Evolutionary conservation across 1,284 basidiomycete genomes (phyloP), one percentile per base, ranked within the genome.

Genomic region (Ganoderma boninense): DNA sequence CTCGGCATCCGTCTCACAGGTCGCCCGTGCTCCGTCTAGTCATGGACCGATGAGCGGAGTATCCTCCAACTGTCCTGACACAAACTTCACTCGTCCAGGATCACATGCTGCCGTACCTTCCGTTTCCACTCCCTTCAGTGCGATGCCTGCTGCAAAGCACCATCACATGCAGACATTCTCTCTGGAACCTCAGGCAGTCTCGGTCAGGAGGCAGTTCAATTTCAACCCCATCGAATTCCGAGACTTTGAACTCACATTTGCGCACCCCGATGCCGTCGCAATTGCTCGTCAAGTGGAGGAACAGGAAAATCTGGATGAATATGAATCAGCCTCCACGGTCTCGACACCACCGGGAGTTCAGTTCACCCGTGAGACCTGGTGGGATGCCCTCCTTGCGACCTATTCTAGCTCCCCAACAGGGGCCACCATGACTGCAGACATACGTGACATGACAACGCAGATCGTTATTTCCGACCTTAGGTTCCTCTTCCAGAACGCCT

Each of bases 331-430:
- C 13, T 14, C 40, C 26, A 23, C 49, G 1, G 62, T 69, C n/a
- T n/a, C 52, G 4, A 35, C 70, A 1, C 56, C 88, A 70, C 92
- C 92, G 5, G 89, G 90, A 14, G 79, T 91, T 42, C 84, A 85
- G 61, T 93, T 92, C 79, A 83, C 85, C 32, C 90, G 91, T 64
- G 89, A 91, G 80, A 89, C 88, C 40, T 94, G 92, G 92, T 94
- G 91, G 90, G 93, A 94, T 77, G 87, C 85, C 11, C 83, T 94
- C 32, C 79, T 93, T 46, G 81, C 82, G 29, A 76, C 89, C n/a
- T 93, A 93, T 78, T 73, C 82, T 44, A 80, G 82, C 20, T 79
- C 84, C 20, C 13, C 77, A 76, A 52, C 74, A 78, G 54, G 16
- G 40, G 6, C 16, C 1, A 5, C 78, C 32, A 74, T 88, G 42